phyloP scores from a whole-genome alignment of 2,329 filamentous ascomycete species.

The Rutstroemia sp. region DNA sequence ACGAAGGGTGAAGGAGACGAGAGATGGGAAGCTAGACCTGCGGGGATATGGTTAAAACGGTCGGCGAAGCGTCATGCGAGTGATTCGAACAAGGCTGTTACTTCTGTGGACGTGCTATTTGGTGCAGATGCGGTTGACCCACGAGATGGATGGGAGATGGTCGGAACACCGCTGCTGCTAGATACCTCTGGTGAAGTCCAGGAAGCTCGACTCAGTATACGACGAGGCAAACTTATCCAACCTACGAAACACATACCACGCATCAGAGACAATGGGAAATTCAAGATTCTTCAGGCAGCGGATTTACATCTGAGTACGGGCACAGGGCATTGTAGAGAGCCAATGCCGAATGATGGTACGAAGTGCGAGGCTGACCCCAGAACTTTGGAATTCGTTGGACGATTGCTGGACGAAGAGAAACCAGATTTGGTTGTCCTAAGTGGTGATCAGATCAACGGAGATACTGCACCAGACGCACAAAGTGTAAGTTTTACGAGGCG shows the following conservation, averaged over 20 bases:
- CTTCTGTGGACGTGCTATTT: slow-evolving; percentile 63
- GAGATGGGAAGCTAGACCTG: slow-evolving; percentile 58
- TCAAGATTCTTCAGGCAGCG: slow-evolving; percentile 96
- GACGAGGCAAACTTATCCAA: slow-evolving; percentile 60
- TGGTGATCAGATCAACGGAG: slow-evolving; percentile 93
- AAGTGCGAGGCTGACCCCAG: slow-evolving; percentile 87
- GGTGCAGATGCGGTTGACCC: slow-evolving; percentile 78
- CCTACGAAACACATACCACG: slow-evolving; percentile 64
- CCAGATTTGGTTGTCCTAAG: slow-evolving; percentile 87
- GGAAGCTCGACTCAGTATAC: slow-evolving; percentile 69
- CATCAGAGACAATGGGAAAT: slow-evolving; percentile 82
- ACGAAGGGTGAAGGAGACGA: slow-evolving; percentile 46
- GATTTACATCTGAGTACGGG: slow-evolving; percentile 92
- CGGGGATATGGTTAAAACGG: slow-evolving; percentile 60
- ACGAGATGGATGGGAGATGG: slow-evolving; percentile 74
- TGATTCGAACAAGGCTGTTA: slow-evolving; percentile 42
- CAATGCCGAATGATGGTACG: slow-evolving; percentile 69
- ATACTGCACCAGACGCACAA: slow-evolving; percentile 84
- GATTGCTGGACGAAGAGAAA: slow-evolving; percentile 83
- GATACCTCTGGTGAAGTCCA: slow-evolving; percentile 54
- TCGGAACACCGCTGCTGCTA: slow-evolving; percentile 65
- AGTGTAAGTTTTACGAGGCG: slow-evolving; percentile 46
- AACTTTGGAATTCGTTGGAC: slow-evolving; percentile 81
- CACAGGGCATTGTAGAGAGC: slow-evolving; percentile 75
- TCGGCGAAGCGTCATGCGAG: slow-evolving; percentile 42